phyloP scores from a whole-genome alignment of 2,329 filamentous ascomycete species.

The Fonsecaea pedrosoi region DNA sequence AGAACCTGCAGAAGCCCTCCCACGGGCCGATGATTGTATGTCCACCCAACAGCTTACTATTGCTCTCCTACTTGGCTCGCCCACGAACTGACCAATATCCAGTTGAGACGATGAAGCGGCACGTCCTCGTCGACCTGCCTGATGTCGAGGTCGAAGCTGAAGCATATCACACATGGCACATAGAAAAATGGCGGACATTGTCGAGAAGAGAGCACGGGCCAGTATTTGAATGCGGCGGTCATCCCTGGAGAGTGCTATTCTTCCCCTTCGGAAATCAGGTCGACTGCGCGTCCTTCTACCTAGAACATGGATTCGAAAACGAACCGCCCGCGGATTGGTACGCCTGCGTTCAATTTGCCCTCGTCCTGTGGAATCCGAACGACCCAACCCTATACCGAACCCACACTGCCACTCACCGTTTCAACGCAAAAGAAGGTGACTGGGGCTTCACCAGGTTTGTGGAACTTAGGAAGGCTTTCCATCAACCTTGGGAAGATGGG shows the following conservation, averaged over 20 bases:
- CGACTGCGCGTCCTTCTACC: conserved; percentile 87
- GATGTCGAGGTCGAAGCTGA: conserved; percentile 83
- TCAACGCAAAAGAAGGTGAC: conserved; percentile 94
- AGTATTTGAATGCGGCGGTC: conserved; percentile 81
- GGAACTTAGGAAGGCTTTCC: conserved; percentile 85
- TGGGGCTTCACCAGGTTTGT: conserved; percentile 99
- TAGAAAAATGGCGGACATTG: conserved; percentile 79
- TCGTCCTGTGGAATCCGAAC: conserved; percentile 93
- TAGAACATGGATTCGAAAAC: conserved; percentile 86
- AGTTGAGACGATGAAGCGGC: conserved; percentile 86
- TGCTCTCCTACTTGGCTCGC: background rate
- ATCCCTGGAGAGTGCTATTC: conserved; percentile 93
- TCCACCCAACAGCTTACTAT: conserved; percentile 29
- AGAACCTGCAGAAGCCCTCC: conserved; percentile 60
- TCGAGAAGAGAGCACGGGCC: conserved; percentile 86
- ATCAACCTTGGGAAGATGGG: conserved; percentile 73
- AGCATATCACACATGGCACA: conserved; percentile 80
- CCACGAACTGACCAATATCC: conserved; percentile 23
- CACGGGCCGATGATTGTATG: conserved; percentile 65
- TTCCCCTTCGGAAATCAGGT: conserved; percentile 96
- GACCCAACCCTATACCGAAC: conserved; percentile 81
- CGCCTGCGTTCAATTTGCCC: conserved; percentile 91
- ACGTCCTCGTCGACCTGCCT: conserved; percentile 75
- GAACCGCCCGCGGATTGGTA: conserved; percentile 91
- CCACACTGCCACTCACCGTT: conserved; percentile 90